Evolutionary conservation across 495 filamentous ascomycete species (phyloP).

Genomic region (Patellaria atrata): DNA sequence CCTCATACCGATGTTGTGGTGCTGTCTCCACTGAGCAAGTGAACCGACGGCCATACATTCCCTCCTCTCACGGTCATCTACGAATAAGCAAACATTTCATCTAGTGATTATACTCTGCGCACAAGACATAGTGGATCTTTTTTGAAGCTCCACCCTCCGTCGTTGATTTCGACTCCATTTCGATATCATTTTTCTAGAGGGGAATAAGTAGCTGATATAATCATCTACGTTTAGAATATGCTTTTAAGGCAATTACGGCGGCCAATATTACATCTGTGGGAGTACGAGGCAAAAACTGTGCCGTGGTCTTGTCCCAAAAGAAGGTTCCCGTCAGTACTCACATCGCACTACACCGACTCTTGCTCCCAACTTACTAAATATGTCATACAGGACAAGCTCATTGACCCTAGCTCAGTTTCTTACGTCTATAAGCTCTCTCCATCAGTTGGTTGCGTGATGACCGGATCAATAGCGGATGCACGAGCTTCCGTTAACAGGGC

Average conservation of each 20-base stretch:
- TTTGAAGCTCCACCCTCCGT: no score
- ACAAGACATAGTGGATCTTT: no score
- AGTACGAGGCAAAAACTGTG: constrained; percentile 88
- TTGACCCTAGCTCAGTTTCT: constrained; percentile 92
- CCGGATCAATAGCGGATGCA: constrained; percentile 94
- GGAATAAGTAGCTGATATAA: constrained; percentile 5
- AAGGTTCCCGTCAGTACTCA: constrained; percentile 87
- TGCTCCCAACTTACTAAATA: constrained; percentile 1
- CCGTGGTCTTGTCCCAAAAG: constrained; percentile 95
- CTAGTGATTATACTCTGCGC: no score
- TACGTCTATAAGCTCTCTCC: constrained; percentile 95
- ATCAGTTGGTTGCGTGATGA: constrained; percentile 95
- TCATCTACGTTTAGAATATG: constrained; percentile 64
- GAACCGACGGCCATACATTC: no score
- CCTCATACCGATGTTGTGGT: no score
- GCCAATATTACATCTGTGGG: constrained; percentile 98
- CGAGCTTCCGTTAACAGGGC: constrained; percentile 82
- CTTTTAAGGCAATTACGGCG: constrained; percentile 98
- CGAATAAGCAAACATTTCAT: no score
- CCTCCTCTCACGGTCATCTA: no score
- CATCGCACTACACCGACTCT: background rate
- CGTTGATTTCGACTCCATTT: no score
- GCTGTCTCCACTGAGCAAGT: no score
- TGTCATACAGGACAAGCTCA: constrained; percentile 74
- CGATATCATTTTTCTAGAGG: no score